These are phyloP conservation scores for Paramarasmius palmivorus DNA, from an alignment of 1,284 basidiomycete species.

Conservation along the genomic window DNA sequence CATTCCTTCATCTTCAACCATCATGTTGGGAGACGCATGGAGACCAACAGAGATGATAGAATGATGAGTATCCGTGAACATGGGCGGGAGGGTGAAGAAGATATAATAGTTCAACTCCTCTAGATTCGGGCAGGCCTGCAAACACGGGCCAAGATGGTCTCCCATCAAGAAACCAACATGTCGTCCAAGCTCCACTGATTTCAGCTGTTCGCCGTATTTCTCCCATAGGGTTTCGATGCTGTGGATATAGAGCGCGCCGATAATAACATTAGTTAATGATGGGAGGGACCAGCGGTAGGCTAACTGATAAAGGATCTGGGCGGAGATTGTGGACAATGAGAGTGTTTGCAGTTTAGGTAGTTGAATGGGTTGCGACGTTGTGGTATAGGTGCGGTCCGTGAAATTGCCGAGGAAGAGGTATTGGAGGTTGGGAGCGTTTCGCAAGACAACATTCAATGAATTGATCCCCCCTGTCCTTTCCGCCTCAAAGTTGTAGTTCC, in stretches of 20 bases:
- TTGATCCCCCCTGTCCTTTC: conserved; percentile 68
- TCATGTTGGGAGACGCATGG: conserved; percentile 45
- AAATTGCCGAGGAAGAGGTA: conserved; percentile 61
- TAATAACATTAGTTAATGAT: conserved; percentile 44
- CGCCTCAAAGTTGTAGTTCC: conserved; percentile 64
- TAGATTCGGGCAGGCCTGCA: conserved; percentile 47
- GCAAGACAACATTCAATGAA: conserved; percentile 53
- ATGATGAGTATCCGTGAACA: conserved; percentile 27
- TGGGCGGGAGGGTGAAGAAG: conserved; percentile 47
- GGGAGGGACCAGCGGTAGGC: conserved; percentile 52
- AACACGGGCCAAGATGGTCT: conserved; percentile 46
- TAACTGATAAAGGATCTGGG: conserved; percentile 50
- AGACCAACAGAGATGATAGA: conserved; percentile 48
- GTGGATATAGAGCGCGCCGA: conserved; percentile 38
- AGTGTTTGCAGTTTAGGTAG: conserved; percentile 52
- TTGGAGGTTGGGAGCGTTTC: conserved; percentile 50
- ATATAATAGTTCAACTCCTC: conserved; percentile 57
- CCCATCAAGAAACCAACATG: conserved; percentile 49
- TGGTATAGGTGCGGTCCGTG: conserved; percentile 27
- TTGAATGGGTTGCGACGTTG: conserved; percentile 25
- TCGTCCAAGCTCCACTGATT: conserved; percentile 56
- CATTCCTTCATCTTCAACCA: conserved; percentile 34
- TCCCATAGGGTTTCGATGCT: conserved; percentile 41
- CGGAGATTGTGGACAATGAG: conserved; percentile 49
- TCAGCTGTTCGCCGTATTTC: conserved; percentile 49